phyloP scores from a whole-genome alignment of 495 filamentous ascomycete genomes.

The Aspergillus bridgeri region DNA sequence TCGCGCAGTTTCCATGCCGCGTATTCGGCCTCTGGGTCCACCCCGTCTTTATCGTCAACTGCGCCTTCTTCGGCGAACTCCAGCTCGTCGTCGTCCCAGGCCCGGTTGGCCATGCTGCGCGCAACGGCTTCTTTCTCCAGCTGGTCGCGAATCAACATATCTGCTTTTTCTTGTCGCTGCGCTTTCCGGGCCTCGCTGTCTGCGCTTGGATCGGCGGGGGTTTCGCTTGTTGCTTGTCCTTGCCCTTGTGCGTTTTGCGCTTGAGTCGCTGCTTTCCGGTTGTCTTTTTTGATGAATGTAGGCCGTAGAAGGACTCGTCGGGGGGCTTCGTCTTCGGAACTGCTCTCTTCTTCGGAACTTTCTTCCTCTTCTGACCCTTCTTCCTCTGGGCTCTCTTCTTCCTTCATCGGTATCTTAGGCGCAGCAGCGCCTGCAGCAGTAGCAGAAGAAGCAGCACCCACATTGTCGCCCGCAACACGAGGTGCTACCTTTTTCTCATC shows the following conservation, averaged over 20 bases:
- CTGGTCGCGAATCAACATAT: constrained; percentile 83
- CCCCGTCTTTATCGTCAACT: constrained; percentile 79
- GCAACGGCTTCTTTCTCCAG: constrained; percentile 75
- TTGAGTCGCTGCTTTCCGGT: constrained; percentile 47
- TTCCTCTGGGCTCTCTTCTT: constrained; percentile 59
- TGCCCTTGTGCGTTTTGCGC: constrained; percentile 13
- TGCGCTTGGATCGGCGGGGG: constrained; percentile 46
- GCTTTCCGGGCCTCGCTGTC: constrained; percentile 55
- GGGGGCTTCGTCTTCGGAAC: constrained; percentile 71
- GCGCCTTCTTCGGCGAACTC: constrained; percentile 58
- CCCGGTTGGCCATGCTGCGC: constrained; percentile 68
- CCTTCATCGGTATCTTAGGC: constrained; percentile 45
- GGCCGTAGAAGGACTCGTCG: constrained; percentile 75
- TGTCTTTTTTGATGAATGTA: constrained; percentile 84
- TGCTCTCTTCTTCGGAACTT: constrained; percentile 54
- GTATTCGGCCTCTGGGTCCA: constrained; percentile 85
- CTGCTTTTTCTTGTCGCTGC: constrained; percentile 61
- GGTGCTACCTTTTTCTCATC: constrained; percentile 33
- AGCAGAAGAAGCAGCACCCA: constrained; percentile 1
- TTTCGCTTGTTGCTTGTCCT: constrained; percentile 25
- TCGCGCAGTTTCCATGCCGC: constrained; percentile 95
- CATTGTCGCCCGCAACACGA: constrained; percentile 10
- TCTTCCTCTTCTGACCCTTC: constrained; percentile 48
- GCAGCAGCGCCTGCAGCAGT: background rate
- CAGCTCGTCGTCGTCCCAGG: constrained; percentile 80